Base-by-base conservation (phyloP, 2,329 filamentous ascomycete genomes). In the Septoria linicola region DNA sequence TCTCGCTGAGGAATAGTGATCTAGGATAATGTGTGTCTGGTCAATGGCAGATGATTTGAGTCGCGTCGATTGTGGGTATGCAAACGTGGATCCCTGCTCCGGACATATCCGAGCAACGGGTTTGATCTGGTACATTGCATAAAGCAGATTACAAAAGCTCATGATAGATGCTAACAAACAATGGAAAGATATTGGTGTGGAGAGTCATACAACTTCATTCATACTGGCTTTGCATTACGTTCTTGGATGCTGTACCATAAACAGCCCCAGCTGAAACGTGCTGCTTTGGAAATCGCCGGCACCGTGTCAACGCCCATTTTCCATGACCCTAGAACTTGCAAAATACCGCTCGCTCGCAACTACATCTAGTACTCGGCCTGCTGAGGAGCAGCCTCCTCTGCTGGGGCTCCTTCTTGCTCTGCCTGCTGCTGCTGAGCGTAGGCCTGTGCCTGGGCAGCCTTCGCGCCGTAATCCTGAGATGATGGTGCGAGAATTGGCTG, bases 401-500 rank as follows among this genome's bases (percentile, higher is more conserved):
- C 58, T 34, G 50, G 51, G 34, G 54, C 55, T 49, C 41, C 51
- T 42, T 54, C 51, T 54, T 59, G 51, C 53, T 59, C 72, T 53
- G 65, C 62, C 68, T 77, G 74, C 66, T 78, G 78, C 70, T 78
- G 75, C 72, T 82, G 78, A 71, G 82, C 79, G 46, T 77, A 74
- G 63, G 77, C 73, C 66, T 84, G 80, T 58, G 83, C 82, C 65
- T 82, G 81, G 53, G 82, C 69, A 61, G 83, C 83, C 88, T 99
- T 99, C 67, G 92, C 89, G 70, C 93, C 93, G 80, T 99, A 99
- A 81, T 99, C 95, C 80, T 96, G 90, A 78, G 87, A 92, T 77
- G 92, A 87, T 73, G 93, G 93, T 78, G 96, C 90, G 69, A 96
- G 83, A 63, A 97, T 87, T 69, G 87, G 84, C 75, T 91, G 84